phyloP scores from a whole-genome alignment of 148 eudicot species.

The Oxyria digyna region DNA sequence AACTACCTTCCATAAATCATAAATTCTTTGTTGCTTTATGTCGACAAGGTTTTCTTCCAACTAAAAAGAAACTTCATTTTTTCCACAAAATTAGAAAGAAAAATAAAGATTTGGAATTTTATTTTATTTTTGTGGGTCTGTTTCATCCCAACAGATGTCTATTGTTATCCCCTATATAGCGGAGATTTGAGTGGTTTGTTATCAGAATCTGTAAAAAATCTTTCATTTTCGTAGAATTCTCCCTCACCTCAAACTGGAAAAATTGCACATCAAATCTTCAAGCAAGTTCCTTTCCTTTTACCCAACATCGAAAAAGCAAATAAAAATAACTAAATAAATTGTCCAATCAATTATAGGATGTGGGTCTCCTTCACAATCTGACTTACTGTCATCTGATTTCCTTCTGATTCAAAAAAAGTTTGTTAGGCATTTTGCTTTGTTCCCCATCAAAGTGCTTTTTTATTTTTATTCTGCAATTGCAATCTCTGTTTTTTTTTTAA shows the following conservation, averaged over 20 bases:
- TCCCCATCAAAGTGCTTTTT: constrained; percentile 3
- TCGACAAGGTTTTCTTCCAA: neutral
- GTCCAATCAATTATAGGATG: constrained; percentile 3
- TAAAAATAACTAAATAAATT: neutral
- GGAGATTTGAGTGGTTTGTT: neutral
- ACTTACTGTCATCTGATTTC: neutral
- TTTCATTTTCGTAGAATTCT: neutral
- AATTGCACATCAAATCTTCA: neutral
- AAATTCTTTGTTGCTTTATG: neutral
- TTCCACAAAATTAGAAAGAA: neutral
- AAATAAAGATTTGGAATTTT: constrained; percentile 1
- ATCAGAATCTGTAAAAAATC: neutral
- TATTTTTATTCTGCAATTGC: neutral
- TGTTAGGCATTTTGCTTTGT: constrained; percentile 7
- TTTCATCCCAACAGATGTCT: neutral
- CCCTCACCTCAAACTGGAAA: neutral
- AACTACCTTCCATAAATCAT: constrained; percentile 1
- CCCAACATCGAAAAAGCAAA: neutral
- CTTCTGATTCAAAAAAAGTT: neutral
- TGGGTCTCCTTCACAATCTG: constrained; percentile 8
- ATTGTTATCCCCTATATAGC: neutral
- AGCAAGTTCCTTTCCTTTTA: neutral
- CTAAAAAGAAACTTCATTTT: neutral
- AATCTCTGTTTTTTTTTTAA: neutral
- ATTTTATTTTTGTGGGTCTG: neutral